phyloP scores from a whole-genome alignment of 2,329 filamentous ascomycete genomes.

The Fusarium virguliforme region DNA sequence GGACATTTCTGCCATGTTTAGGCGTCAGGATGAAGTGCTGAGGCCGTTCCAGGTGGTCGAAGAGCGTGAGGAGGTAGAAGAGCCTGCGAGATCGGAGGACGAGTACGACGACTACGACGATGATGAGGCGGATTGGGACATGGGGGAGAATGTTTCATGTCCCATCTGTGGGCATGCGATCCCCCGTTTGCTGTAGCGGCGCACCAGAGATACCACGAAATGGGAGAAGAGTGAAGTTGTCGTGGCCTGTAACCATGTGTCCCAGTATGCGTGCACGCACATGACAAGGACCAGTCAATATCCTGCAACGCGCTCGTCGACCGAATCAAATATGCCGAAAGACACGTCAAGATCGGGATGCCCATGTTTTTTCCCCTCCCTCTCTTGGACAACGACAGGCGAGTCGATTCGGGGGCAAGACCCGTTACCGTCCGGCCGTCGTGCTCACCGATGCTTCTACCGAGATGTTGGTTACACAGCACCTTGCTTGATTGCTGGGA shows the following conservation, averaged over 20 bases:
- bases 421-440: conserved; percentile 17
- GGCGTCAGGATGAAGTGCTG: conserved; percentile 78
- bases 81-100: conserved; percentile 45
- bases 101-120: conserved; percentile 42
- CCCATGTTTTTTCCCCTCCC: background rate
- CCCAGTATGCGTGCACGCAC: background rate
- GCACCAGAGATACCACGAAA: conserved; percentile 62
- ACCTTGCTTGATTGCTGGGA: conserved; percentile 33
- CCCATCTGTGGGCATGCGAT: conserved; percentile 68
- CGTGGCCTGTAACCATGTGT: background rate
- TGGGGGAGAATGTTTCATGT: conserved; percentile 56
- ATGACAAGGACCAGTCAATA: conserved; percentile 5
- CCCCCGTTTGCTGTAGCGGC: conserved; percentile 71
- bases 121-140: conserved; percentile 52
- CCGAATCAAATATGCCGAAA: background rate
- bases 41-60: conserved; percentile 73
- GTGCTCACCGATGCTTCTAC: conserved; percentile 43
- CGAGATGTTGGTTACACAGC: conserved; percentile 40
- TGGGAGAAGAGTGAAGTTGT: conserved; percentile 47
- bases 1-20: conserved; percentile 89
- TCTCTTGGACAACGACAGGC: background rate
- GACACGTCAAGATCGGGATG: background rate
- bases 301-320: background rate
- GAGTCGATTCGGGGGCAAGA: conserved; percentile 12
- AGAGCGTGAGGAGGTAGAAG: conserved; percentile 55